Evolutionary conservation across 352 stramenopile species (phyloP), one percentile per base, ranked within the genome.

Genomic region (Globisporangium iwayamae): DNA sequence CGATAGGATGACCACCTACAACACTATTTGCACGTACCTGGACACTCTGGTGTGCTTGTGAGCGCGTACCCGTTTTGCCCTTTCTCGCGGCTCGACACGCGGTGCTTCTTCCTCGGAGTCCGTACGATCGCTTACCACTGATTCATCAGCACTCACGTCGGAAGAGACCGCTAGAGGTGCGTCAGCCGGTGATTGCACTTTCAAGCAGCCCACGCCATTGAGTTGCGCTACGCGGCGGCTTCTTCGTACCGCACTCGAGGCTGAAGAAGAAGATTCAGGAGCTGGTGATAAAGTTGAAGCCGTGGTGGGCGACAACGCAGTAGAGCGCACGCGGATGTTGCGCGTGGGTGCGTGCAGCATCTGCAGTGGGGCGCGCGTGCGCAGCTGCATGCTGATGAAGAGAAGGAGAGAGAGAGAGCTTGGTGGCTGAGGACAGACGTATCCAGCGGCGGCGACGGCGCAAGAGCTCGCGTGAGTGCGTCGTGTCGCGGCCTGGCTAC

Each of bases 321-420:
- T 41, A 9, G 51, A 25, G 9, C 8, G 28, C 51, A 18, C 8
- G 6, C 20, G 51, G 16, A 28, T 2, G 7, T 11, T 57, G 51
- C 10, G 10, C 6, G 20, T 34, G 10, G 51, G 28, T 3, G 14
- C 30, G 9, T 28, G 51, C 51, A 57, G 18, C 9, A 30, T 43
- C 51, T 57, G 51, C 16, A 57, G 51, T 38, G 51, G 51, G 20
- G 51, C 43, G 30, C 51, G 51, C 18, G 51, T 57, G 28, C 51
- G 51, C 16, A 57, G 51, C 30, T 57, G 51, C 51, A 57, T 57
- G 51, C 18, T 20, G 16, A 4, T 34, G 22, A 16, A 11, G 50
- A 28, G 28, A 22, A 11, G 0, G 25, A 13, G 16, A 20, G 25
- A 13, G 16, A 20, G 30, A 20, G 43, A 48, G 39, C 3, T n/a